Evolutionary conservation across 1,284 basidiomycete genomes (phyloP), one percentile per base, ranked within the genome.

Genomic region (Ceratobasidium sp.): DNA sequence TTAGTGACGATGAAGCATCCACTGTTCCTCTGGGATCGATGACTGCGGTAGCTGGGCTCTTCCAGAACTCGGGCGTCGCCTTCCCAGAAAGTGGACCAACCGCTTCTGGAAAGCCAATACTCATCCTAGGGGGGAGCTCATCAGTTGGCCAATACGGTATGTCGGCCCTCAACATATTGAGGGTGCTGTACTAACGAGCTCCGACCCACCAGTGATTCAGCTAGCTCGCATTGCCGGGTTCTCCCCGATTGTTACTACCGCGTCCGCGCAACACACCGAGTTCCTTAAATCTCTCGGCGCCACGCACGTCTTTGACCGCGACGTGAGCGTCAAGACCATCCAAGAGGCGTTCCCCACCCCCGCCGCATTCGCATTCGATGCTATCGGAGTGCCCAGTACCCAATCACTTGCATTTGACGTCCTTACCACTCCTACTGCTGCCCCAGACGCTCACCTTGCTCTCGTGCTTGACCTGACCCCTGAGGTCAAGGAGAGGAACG

Each of bases 201-300:
- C 41, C 24, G 8, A 14, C 44, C 27, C 41, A 51, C 15, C 56
- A 73, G n/a, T 56, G 17, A 76, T 79, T 47, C 78, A 79, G 57
- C 57, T 77, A 19, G 78, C 78, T 3, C 65, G 66, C 15, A 66
- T 78, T 27, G 77, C 78, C 41, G 78, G 78, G 8, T 78, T 79
- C 53, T 76, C 64, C 22, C 79, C 87, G 84, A 47, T 82, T 31
- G 77, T 79, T 41, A 73, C 78, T 41, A 78, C 87, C 1, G 84
- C 89, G 1, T 89, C 87, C 6, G 77, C 79, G 17, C 84, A 83
- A 75, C 85, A 89, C 76, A 78, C 80, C 24, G 81, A 80, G 0
- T 79, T 80, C 51, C 84, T 91, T 74, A 86, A 85, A 77, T 81
- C 82, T 0, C 81, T 88, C 27, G 89, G 90, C 1, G 11, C 90